Evolutionary conservation across 495 filamentous ascomycete species (phyloP).

Genomic region (Podospora didyma): DNA sequence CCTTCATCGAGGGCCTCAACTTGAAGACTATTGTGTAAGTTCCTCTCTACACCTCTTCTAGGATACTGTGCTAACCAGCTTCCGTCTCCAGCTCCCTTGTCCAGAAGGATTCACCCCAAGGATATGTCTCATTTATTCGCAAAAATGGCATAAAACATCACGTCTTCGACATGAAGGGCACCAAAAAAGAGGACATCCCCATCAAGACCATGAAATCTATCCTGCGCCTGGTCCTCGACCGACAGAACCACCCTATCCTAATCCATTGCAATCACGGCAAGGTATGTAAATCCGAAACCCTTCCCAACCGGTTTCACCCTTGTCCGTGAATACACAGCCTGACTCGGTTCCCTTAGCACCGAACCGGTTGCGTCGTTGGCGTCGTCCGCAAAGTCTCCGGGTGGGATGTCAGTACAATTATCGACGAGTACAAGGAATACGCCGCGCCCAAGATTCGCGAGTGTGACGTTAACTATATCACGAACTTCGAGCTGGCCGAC

Average conservation of each 20-base stretch:
- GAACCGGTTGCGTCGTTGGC: slow-evolving; percentile 76
- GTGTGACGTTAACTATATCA: slow-evolving; percentile 48
- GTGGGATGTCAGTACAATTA: slow-evolving; percentile 52
- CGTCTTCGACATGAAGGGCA: slow-evolving; percentile 68
- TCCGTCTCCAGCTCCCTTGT: slow-evolving; percentile 63
- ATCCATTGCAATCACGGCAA: slow-evolving; percentile 90
- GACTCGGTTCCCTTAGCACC: slow-evolving; percentile 51
- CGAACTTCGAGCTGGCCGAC: slow-evolving; percentile 30
- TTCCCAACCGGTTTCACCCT: too few species aligned
- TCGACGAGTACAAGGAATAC: slow-evolving; percentile 65
- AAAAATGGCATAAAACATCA: slow-evolving; percentile 60
- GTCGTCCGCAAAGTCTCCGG: slow-evolving; percentile 63
- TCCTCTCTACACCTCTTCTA: neutral
- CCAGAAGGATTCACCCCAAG: slow-evolving; percentile 54
- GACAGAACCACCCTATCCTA: slow-evolving; percentile 66
- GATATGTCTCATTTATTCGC: slow-evolving; percentile 57
- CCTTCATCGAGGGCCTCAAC: slow-evolving; percentile 57
- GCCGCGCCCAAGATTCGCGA: slow-evolving; percentile 61
- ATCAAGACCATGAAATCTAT: slow-evolving; percentile 59
- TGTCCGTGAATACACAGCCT: slow-evolving; percentile 14
- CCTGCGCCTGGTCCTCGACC: slow-evolving; percentile 60
- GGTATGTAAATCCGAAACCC: slow-evolving; percentile 37
- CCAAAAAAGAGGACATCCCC: slow-evolving; percentile 66
- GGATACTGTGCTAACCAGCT: neutral
- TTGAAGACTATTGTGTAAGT: slow-evolving; percentile 74